Base-by-base conservation (phyloP, 2,329 filamentous ascomycete species). In the Paecilomyces formosus region DNA sequence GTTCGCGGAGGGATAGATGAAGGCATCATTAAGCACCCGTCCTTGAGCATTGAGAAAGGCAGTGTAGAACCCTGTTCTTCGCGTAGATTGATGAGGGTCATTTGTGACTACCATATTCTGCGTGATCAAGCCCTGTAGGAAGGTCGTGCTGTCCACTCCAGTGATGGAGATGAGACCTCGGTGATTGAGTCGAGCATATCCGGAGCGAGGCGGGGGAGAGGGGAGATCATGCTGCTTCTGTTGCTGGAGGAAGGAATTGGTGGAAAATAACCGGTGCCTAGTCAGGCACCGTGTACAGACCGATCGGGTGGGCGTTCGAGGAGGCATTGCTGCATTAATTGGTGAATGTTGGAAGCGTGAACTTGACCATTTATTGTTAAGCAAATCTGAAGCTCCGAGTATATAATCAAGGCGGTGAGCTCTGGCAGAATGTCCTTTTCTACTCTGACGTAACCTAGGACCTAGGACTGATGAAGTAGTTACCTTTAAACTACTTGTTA, bases 11-110 rank as follows among this genome's bases (percentile, higher is more conserved):
- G 86, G 88, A 78, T 96, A 97, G 54, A 99, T 81, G 73, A 97
- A 96, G 56, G 92, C 88, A 76, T 99, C 94, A 77, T 93, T 85
- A 51, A 97, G 78, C 9, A 99, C 83, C 58, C 92, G 85, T 50
- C 94, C 94, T 60, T 85, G 85, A 7, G 93, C 90, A 64, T 89
- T 96, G 50, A 99, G 80, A 68, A 99, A 96, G 0, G 87, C 90
- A 6, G 88, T 82, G 74, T 96, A 97, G 72, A 88, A 86, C 3
- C 85, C 87, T 0, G 77, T 74, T 3, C 61, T 68, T 57, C 65
- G 67, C 56, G 68, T 63, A 49, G 62, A 68, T 61, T 61, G 74
- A 69, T 60, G 76, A 63, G 73, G 69, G 7, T 77, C 71, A 53
- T 72, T 73, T 13, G 67, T 67, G 0, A 82, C 74, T 56, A 84